Base-by-base conservation (phyloP, 176 grass and related monocot genomes). In the Elaeis guineensis region DNA sequence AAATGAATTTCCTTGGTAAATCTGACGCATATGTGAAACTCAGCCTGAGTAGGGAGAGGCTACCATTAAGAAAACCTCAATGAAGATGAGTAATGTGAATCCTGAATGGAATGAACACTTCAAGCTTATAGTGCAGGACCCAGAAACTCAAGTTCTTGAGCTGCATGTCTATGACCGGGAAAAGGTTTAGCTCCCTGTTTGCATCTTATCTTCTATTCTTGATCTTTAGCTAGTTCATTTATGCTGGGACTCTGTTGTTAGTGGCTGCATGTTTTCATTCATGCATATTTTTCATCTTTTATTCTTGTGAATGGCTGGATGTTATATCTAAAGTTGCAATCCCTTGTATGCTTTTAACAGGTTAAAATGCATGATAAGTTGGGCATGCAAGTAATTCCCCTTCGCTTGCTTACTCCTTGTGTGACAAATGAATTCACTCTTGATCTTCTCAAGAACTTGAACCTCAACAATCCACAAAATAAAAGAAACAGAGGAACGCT, bases 1-100 rank as follows among this genome's bases (percentile, higher is more conserved):
- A 97, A 71, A 97, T 97, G 92, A 87, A 97, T 56, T 71, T 97
- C 57, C 78, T 97, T 62, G 92, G 92, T 8, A 97, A 91, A 75
- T 97, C 92, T 53, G 92, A 97, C 66, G 84, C 92, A 20, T 97
- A 91, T 78, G 92, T 97, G 48, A 90, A 97, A 71, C 73, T 97
- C 65, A 80, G 79, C 5, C 44, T 97, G 25, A 97, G 92, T 70
- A 87, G 87, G 24, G 92, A 97, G 67, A 78, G 75, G 61, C 57
- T 97, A 6, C 75, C 72, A 1, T 88, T 75, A 49, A 90, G 75
- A 97, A 79, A 78, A 97, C 92, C 32, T 77, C 92, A 55, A 75
- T 97, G 56, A 97, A 97, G 74, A 91, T 91, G 92, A 77, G 68
- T 63, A 82, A 79, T 63, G 74, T 97, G 65, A 95, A 90, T 71